Base-by-base conservation (phyloP, 768 basidiomycete genomes). In the Boletus rubescentipes region DNA sequence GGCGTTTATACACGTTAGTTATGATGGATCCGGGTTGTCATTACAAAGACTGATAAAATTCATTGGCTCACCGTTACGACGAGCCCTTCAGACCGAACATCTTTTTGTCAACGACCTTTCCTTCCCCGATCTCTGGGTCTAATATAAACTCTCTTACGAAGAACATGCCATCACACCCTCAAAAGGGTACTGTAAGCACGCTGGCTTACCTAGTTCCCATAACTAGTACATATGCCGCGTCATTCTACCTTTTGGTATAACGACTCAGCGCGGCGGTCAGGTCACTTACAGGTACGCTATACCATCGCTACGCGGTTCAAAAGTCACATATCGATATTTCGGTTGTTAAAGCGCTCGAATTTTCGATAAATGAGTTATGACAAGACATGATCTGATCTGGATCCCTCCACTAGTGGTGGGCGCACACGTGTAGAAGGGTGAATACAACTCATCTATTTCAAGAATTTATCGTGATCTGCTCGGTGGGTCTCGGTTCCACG, bases 161-260 rank as follows among this genome's bases (percentile, higher is more conserved):
- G 23, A 98, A 95, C 70, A 76, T 95, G 58, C 90, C 96, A 6
- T 97, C 95, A 5, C 93, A 97, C 60, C 96, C 96, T 4, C 89
- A 93, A 67, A 81, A 81, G 35, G n/a, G n/a, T n/a, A n/a, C n/a
- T n/a, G n/a, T n/a, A n/a, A n/a, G n/a, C n/a, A n/a, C n/a, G n/a
- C n/a, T n/a, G n/a, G n/a, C n/a, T n/a, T n/a, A n/a, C n/a, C n/a
- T n/a, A n/a, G n/a, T n/a, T n/a, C n/a, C n/a, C n/a, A n/a, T n/a
- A n/a, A n/a, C n/a, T n/a, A n/a, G n/a, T n/a, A n/a, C n/a, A n/a
- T n/a, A n/a, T n/a, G n/a, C n/a, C n/a, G n/a, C n/a, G n/a, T n/a
- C n/a, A n/a, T n/a, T 26, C 26, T 26, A 6, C 26, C 26, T 26
- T 26, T 26, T 26, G 26, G 26, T 26, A 26, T 6, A 6, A 26